Evolutionary conservation across 2,329 filamentous ascomycete species (phyloP).

Genomic region (Phyllosticta capitalensis): DNA sequence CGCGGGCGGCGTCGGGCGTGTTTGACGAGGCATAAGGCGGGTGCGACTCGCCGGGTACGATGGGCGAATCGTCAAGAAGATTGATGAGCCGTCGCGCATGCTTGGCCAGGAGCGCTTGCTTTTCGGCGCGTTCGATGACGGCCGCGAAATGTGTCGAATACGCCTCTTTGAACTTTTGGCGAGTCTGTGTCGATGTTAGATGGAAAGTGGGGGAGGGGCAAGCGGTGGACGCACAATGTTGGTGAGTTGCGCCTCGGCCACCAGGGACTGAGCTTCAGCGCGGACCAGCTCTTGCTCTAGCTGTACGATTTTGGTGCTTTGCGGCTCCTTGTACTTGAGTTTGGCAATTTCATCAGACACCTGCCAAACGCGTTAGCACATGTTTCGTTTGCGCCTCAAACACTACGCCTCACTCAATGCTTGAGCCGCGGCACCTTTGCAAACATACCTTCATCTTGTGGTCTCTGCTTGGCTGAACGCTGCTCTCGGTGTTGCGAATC

Average conservation of each 20-base stretch:
- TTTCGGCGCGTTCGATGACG: slow-evolving; percentile 91
- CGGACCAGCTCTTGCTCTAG: slow-evolving; percentile 94
- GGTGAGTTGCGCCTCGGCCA: slow-evolving; percentile 91
- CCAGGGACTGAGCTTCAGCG: slow-evolving; percentile 89
- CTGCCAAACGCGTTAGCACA: slow-evolving; percentile 22
- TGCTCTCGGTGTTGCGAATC: slow-evolving; percentile 90
- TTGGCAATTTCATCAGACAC: slow-evolving; percentile 86
- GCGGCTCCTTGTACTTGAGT: slow-evolving; percentile 85
- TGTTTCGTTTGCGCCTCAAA: not conserved
- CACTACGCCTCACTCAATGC: not conserved
- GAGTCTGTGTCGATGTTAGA: slow-evolving; percentile 51
- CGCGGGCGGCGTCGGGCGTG: slow-evolving; percentile 54
- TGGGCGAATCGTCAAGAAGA: slow-evolving; percentile 79
- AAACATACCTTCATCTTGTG: slow-evolving; percentile 58
- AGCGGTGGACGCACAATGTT: slow-evolving; percentile 61
- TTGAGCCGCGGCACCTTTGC: not conserved
- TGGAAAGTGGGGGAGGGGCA: not conserved
- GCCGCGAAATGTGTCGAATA: slow-evolving; percentile 82
- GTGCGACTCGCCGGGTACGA: slow-evolving; percentile 75
- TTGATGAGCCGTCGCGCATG: slow-evolving; percentile 79
- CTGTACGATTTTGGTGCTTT: slow-evolving; percentile 68
- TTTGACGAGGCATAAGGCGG: slow-evolving; percentile 51
- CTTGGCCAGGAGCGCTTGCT: slow-evolving; percentile 87
- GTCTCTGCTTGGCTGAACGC: slow-evolving; percentile 85
- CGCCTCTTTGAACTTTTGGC: slow-evolving; percentile 91